Conservation (phyloP, 805 yeast species). For the Blastobotrys mokoenaii region DNA sequence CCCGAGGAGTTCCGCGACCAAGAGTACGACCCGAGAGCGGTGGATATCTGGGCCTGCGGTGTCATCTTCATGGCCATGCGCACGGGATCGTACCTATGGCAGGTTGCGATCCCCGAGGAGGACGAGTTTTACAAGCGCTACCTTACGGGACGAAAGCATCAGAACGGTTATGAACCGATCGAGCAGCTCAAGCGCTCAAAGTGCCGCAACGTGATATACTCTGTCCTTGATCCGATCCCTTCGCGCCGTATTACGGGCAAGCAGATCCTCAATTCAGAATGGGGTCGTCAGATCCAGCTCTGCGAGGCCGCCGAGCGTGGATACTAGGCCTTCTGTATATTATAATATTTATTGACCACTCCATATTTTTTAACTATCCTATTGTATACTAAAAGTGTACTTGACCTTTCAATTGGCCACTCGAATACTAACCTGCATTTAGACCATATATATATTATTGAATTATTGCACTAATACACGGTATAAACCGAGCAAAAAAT, state of each 20-base stretch:
- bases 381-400: too few species aligned
- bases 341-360: too few species aligned
- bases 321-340: neutral
- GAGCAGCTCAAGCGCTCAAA: conserved; percentile 75
- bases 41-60: conserved; percentile 86
- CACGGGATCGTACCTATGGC: conserved; percentile 90
- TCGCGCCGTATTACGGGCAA: conserved; percentile 74
- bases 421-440: too few species aligned
- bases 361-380: too few species aligned
- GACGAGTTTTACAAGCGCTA: conserved; percentile 77
- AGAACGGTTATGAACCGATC: conserved; percentile 84
- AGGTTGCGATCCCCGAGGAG: conserved; percentile 55
- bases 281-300: conserved; percentile 82
- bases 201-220: conserved; percentile 86
- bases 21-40: conserved; percentile 63
- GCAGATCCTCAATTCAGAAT: conserved; percentile 83
- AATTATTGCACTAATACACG: neutral
- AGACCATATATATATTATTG: neutral
- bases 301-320: conserved; percentile 56
- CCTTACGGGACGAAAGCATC: conserved; percentile 65
- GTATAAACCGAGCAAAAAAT: too few species aligned
- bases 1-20: conserved; percentile 67
- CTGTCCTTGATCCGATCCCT: conserved; percentile 86
- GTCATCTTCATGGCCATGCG: conserved; percentile 69
- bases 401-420: too few species aligned